Percentiles rank a stretch among this genome's conserved stretches.
Evolutionary conservation across 306 rosid species (phyloP).

Genomic region (Amphicarpaea edgeworthii): DNA sequence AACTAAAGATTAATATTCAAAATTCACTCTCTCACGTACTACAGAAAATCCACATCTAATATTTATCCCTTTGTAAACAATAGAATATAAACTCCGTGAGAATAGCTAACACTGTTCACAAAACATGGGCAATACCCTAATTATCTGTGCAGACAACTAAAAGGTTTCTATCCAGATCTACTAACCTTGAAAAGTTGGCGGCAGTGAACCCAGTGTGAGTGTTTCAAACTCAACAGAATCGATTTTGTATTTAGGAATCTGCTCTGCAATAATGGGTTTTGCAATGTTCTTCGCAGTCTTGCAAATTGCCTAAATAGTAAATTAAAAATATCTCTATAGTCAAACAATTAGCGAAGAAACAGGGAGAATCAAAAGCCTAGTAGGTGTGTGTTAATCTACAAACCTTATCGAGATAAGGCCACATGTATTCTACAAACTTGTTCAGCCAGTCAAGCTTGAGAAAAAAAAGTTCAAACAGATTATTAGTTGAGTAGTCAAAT

Average conservation of each 20-base stretch:
- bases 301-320: conserved; percentile 77
- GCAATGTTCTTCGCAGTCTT: conserved; percentile 77
- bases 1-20: background rate
- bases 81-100: background rate
- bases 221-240: conserved; percentile 83
- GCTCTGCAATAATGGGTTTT: conserved; percentile 84
- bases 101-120: background rate
- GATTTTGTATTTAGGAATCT: conserved; percentile 85
- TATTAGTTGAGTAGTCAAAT: conserved; percentile 16
- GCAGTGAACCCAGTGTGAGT: conserved; percentile 81
- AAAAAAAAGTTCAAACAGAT: conserved; percentile 23
- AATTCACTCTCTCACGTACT: too few relatives aligned
- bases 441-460: conserved; percentile 88
- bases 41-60: too few relatives aligned
- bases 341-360: conserved; percentile 23
- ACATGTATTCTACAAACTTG: conserved; percentile 75
- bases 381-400: background rate
- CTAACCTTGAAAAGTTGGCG: conserved; percentile 95
- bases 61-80: too few relatives aligned
- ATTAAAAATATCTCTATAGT: background rate
- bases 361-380: conserved; percentile 2
- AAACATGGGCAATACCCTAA: background rate
- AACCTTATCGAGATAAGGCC: conserved; percentile 97
- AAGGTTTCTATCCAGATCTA: conserved; percentile 6
- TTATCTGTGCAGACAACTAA: conserved; percentile 1